Conservation (phyloP, 495 filamentous ascomycete genomes). For the Pseudoneurospora amorphoporcata region DNA sequence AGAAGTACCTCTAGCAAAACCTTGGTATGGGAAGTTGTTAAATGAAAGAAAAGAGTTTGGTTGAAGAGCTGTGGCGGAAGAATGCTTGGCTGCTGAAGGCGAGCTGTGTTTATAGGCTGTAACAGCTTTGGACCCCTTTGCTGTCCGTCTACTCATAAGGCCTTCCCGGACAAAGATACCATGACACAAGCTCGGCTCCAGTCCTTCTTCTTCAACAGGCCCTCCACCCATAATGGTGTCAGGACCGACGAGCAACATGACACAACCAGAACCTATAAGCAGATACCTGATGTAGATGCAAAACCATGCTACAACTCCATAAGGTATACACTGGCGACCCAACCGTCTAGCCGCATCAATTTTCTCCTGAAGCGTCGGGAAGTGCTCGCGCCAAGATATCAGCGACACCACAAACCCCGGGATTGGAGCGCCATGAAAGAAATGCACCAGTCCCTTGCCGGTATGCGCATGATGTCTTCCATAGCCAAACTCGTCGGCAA, state of each 20-base stretch:
- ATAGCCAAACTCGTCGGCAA: too few relatives aligned
- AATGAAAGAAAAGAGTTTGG: too few relatives aligned
- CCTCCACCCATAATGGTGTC: too few relatives aligned
- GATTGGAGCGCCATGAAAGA: slow-evolving; percentile 51
- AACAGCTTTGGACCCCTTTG: too few relatives aligned
- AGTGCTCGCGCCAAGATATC: slow-evolving; percentile 35
- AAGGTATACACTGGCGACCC: slow-evolving; percentile 39
- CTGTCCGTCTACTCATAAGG: too few relatives aligned
- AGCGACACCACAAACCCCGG: slow-evolving; percentile 48
- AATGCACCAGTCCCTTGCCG: slow-evolving; percentile 44
- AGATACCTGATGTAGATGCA: slow-evolving; percentile 16
- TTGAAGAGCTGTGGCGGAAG: too few relatives aligned
- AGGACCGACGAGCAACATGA: slow-evolving; percentile 27
- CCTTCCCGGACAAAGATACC: slow-evolving; percentile 30
- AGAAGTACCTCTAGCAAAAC: too few relatives aligned
- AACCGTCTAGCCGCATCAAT: slow-evolving; percentile 39
- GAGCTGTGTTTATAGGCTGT: too few relatives aligned
- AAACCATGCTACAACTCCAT: slow-evolving; percentile 4
- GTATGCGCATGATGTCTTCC: background rate
- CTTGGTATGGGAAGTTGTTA: too few relatives aligned
- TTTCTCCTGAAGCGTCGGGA: slow-evolving; percentile 32
- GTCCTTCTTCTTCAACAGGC: too few relatives aligned
- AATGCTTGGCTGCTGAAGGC: too few relatives aligned
- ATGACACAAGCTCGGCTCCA: too few relatives aligned
- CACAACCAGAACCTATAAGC: slow-evolving; percentile 52